Conservation (phyloP, 139 green algal species). For the Eudorina sp. region DNA sequence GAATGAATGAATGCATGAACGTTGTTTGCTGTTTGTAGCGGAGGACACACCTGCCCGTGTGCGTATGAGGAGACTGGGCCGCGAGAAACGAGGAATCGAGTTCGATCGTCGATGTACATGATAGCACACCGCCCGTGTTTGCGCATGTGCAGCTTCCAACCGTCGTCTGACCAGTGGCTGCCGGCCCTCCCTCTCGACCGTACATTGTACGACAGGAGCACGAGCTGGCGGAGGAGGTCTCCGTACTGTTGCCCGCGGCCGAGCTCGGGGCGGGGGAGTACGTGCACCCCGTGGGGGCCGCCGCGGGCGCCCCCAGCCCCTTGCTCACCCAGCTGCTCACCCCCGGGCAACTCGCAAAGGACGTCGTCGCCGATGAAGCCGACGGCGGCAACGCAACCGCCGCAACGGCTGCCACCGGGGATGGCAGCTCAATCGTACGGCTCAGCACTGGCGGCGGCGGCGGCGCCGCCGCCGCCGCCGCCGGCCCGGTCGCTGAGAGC, state of each 20-base stretch:
- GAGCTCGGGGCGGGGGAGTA: background rate
- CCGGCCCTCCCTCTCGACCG: background rate
- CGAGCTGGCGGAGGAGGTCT: slow-evolving; percentile 34
- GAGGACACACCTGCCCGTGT: no score
- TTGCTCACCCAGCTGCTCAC: background rate
- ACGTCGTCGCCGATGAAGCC: background rate
- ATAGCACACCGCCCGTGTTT: no score
- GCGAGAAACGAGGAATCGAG: no score
- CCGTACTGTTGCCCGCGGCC: background rate
- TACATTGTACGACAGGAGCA: slow-evolving; percentile 36
- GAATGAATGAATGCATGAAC: no score
- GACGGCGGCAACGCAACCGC: no score
- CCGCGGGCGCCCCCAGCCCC: background rate
- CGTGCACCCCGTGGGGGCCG: background rate
- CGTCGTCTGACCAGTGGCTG: no score
- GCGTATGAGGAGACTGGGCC: no score
- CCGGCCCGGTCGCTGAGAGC: no score
- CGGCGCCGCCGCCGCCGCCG: background rate
- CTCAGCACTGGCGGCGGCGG: background rate
- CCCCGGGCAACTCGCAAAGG: background rate
- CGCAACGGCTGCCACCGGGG: background rate
- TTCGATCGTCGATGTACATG: no score
- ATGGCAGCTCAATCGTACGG: background rate
- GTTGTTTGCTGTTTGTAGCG: no score
- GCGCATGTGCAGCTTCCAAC: no score